phyloP scores from a whole-genome alignment of 2,329 filamentous ascomycete species.

The Xylariaceae sp. region DNA sequence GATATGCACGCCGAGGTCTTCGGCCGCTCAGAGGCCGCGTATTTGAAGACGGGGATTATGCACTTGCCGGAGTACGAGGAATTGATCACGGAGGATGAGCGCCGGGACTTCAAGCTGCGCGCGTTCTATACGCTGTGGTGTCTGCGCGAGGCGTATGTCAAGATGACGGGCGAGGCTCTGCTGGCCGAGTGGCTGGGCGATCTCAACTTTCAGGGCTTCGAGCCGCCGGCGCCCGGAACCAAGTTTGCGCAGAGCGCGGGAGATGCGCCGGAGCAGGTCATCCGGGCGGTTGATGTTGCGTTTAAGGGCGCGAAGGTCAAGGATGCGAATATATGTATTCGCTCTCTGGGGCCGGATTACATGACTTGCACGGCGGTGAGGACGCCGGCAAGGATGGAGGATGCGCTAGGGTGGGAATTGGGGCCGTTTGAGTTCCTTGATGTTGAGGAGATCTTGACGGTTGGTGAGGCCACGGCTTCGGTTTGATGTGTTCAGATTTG shows the following conservation, averaged over 20 bases:
- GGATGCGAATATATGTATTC: slow-evolving; percentile 40
- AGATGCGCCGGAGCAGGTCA: slow-evolving; percentile 32
- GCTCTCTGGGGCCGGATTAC: slow-evolving; percentile 44
- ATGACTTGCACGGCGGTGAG: slow-evolving; percentile 51
- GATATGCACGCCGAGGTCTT: slow-evolving; percentile 70
- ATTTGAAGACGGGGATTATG: slow-evolving; percentile 48
- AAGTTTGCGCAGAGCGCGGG: slow-evolving; percentile 32
- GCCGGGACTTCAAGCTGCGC: slow-evolving; percentile 59
- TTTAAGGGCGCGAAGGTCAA: slow-evolving; percentile 37
- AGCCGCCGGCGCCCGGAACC: slow-evolving; percentile 42
- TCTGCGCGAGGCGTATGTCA: slow-evolving; percentile 75
- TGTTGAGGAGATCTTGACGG: slow-evolving; percentile 42
- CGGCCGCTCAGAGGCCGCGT: slow-evolving; percentile 53
- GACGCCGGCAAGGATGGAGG: slow-evolving; percentile 35
- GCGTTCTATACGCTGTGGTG: slow-evolving; percentile 76
- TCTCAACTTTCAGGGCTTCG: slow-evolving; percentile 62
- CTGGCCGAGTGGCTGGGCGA: slow-evolving; percentile 67
- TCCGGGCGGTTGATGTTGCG: slow-evolving; percentile 36
- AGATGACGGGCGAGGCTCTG: slow-evolving; percentile 74
- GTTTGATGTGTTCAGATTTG: neutral
- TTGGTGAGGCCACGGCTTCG: slow-evolving; percentile 36
- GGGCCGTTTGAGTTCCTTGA: slow-evolving; percentile 40
- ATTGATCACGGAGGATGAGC: slow-evolving; percentile 29
- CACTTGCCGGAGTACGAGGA: slow-evolving; percentile 26
- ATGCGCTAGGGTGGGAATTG: slow-evolving; percentile 37